Conservation (phyloP, 331 rosid genomes). For the Phaseolus coccineus region DNA sequence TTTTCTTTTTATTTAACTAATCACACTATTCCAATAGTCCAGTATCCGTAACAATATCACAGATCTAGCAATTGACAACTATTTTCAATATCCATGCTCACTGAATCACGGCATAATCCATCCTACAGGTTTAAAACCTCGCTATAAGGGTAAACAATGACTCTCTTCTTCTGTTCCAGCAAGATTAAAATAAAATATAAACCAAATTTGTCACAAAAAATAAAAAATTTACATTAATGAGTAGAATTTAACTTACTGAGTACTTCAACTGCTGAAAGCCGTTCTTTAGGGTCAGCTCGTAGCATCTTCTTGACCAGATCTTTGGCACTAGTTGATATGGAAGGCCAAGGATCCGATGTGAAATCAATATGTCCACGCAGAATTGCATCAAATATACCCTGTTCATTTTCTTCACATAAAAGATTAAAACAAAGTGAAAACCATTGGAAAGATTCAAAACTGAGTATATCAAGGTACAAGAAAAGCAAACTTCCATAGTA, state of each 20-base stretch:
- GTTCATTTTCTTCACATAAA: slow-evolving; percentile 79
- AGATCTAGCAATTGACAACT: slow-evolving; percentile 10
- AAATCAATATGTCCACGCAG: slow-evolving; percentile 91
- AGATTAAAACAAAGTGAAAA: slow-evolving; percentile 40
- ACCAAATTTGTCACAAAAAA: background rate
- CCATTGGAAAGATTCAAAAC: slow-evolving; percentile 11
- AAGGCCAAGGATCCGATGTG: slow-evolving; percentile 88
- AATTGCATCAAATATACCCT: slow-evolving; percentile 81
- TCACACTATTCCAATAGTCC: slow-evolving; percentile 1
- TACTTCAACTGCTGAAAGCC: slow-evolving; percentile 69
- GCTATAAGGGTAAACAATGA: background rate
- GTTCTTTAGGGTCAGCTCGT: slow-evolving; percentile 67
- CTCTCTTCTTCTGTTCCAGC: background rate
- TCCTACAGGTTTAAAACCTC: slow-evolving; percentile 3
- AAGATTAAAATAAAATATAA: slow-evolving; percentile 33
- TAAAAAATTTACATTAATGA: slow-evolving; percentile 7
- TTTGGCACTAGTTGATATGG: slow-evolving; percentile 82
- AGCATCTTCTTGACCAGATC: slow-evolving; percentile 89
- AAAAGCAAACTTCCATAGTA: background rate
- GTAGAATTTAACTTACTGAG: slow-evolving; percentile 68
- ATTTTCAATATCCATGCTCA: background rate
- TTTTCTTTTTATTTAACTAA: background rate
- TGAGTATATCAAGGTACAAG: slow-evolving; percentile 1
- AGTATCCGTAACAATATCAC: slow-evolving; percentile 7
- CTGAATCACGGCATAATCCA: slow-evolving; percentile 20